These are phyloP conservation scores for Saxophila tyrrhenica DNA, from an alignment of 495 filamentous ascomycete genomes.

Conservation along the genomic window DNA sequence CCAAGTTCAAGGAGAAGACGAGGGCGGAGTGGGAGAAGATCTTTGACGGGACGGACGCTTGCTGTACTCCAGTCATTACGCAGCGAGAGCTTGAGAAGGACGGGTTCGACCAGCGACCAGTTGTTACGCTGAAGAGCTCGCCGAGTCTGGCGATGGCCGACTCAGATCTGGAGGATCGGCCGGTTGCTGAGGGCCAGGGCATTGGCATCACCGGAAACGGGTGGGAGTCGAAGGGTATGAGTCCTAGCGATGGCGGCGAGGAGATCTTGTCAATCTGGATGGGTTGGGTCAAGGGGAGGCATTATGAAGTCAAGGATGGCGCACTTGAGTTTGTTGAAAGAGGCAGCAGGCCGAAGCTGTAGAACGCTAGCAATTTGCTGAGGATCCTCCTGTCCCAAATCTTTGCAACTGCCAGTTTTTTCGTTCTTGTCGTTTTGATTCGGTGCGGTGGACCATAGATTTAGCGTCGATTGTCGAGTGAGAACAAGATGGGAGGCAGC, in stretches of 20 bases:
- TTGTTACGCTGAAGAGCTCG: constrained; percentile 55
- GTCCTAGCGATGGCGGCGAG: constrained; percentile 59
- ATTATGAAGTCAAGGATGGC: constrained; percentile 55
- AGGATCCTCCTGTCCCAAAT: too few relatives aligned
- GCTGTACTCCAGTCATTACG: constrained; percentile 74
- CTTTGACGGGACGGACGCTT: constrained; percentile 85
- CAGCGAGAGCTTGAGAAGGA: constrained; percentile 58
- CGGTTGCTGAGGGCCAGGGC: constrained; percentile 42
- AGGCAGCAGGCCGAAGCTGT: constrained; percentile 8
- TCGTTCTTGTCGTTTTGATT: too few relatives aligned
- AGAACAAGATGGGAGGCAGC: too few relatives aligned
- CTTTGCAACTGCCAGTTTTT: too few relatives aligned
- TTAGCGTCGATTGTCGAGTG: too few relatives aligned
- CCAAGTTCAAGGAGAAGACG: constrained; percentile 59
- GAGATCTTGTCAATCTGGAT: constrained; percentile 62
- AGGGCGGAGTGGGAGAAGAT: constrained; percentile 71
- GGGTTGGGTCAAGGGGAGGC: constrained; percentile 59
- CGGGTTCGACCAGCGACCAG: constrained; percentile 62
- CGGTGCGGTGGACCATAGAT: too few relatives aligned
- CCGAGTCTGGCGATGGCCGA: constrained; percentile 46
- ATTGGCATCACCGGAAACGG: constrained; percentile 30
- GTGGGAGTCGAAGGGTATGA: constrained; percentile 49
- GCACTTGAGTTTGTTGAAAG: constrained; percentile 32
- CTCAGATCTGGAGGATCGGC: constrained; percentile 18
- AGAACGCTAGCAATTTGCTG: neutral